Percentiles rank a stretch among this genome's conserved stretches.
Conservation (phyloP, 306 rosid species). For the Quercus berberidifolia region DNA sequence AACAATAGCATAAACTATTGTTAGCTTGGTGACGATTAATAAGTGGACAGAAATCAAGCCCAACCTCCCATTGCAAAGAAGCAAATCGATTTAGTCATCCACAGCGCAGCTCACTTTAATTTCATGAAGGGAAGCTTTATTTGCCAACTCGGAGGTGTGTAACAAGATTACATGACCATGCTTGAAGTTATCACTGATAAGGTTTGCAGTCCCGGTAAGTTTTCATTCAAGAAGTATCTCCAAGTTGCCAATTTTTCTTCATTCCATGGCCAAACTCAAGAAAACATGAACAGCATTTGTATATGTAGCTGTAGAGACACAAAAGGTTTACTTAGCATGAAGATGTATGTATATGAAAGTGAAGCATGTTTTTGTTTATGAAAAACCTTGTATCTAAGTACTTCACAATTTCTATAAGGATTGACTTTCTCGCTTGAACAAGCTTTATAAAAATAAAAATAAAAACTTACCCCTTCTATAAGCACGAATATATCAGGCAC, state of each 20-base stretch:
- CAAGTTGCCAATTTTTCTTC: background rate
- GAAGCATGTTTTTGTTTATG: background rate
- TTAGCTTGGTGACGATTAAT: background rate
- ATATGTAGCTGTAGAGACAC: constrained; percentile 11
- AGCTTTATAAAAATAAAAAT: background rate
- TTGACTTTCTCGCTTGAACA: background rate
- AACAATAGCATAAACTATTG: background rate
- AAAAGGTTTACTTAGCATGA: background rate
- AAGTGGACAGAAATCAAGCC: background rate
- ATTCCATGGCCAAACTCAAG: background rate
- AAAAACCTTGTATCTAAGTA: background rate
- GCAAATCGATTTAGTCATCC: background rate
- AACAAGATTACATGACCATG: background rate
- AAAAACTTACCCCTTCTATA: background rate
- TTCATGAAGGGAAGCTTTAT: constrained; percentile 4
- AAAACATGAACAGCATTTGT: background rate
- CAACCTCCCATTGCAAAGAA: background rate
- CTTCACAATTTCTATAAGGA: background rate
- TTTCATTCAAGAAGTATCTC: constrained; percentile 11
- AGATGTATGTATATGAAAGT: background rate
- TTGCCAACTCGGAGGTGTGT: background rate
- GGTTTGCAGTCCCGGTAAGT: background rate
- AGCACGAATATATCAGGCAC: background rate
- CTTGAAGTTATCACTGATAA: background rate
- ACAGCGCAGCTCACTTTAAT: background rate